Base-by-base conservation (phyloP, 1,284 basidiomycete genomes). In the Sporisorium graminicola region DNA sequence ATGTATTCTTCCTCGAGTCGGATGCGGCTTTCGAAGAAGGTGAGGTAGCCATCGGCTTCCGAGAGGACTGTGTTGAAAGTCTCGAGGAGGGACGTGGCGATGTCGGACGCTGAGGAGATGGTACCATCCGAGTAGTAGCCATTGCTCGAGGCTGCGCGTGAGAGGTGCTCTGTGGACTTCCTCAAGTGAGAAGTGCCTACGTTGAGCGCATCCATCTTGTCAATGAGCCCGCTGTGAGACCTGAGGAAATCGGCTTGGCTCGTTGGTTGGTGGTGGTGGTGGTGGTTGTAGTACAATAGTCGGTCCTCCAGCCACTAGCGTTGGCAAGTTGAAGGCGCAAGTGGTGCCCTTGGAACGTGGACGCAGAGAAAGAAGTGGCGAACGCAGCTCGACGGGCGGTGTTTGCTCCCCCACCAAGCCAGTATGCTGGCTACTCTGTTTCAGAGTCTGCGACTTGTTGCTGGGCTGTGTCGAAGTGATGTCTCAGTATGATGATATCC, bases 1-100 rank as follows among this genome's bases (percentile, higher is more conserved):
- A 83, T 61, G 65, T 84, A 82, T 26, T 84, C 81, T 42, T 85
- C 83, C 63, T 85, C 83, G 12, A 82, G 52, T 35, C 78, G 78
- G 52, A 82, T 68, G 24, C 82, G 67, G n/a, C 66, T 59, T 50
- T 84, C 82, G 56, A 72, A 81, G 26, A 74, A 65, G 2, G 61
- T 64, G 42, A 83, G 65, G 51, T 84, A 84, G 55, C 79, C 74
- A 18, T 84, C 82, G 1, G 71, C 77, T 61, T 84, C 82, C 18
- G 63, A 61, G 46, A 83, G 65, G 49, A 73, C 71, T 46, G 68
- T 70, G 46, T 73, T 65, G 53, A 83, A 80, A 2, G 79, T 79
- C 22, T 80, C 78, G 33, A 78, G 71, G 16, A 84, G 65, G 9
- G 74, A 70, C 24, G 51, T 57, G 0, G 80, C 72, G 27, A 82